phyloP scores from a whole-genome alignment of 1,139 yeast species.

The Debaryomyces robertsiae region DNA sequence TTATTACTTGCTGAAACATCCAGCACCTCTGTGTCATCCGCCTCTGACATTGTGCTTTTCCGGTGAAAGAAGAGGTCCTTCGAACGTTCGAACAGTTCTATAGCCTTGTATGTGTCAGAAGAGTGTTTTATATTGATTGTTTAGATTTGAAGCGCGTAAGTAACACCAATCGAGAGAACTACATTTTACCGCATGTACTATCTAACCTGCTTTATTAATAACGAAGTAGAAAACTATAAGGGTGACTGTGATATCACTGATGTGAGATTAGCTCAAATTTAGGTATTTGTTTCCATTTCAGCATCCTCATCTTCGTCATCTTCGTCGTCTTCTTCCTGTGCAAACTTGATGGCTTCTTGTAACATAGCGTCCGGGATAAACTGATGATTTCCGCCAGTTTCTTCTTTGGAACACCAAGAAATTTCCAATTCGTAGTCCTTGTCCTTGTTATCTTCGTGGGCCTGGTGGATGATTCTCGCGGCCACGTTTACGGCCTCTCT shows the following conservation, averaged over 20 bases:
- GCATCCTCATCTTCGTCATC: conserved; percentile 56
- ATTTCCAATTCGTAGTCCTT: conserved; percentile 95
- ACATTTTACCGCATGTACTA: not conserved
- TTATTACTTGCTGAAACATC: conserved; percentile 2
- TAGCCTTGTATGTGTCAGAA: not conserved
- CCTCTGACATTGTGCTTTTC: conserved; percentile 1
- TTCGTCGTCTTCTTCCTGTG: conserved; percentile 80
- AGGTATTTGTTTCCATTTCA: conserved; percentile 17
- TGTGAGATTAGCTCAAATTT: not conserved
- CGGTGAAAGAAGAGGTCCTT: not conserved
- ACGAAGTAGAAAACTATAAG: conserved; percentile 5
- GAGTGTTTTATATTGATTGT: conserved; percentile 3
- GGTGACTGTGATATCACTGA: not conserved
- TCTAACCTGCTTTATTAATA: conserved; percentile 8
- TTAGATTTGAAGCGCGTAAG: conserved; percentile 9
- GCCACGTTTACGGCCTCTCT: conserved; percentile 90
- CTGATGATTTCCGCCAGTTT: conserved; percentile 80
- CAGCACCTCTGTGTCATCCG: conserved; percentile 2
- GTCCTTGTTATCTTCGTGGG: conserved; percentile 97
- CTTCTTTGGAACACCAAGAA: conserved; percentile 75
- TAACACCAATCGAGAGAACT: not conserved
- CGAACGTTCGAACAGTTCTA: not conserved
- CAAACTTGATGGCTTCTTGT: conserved; percentile 79
- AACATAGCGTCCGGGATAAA: conserved; percentile 76
- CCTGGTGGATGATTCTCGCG: conserved; percentile 87